Conservation (phyloP, 805 yeast species). For the Cyberlindnera euphorbiiphila region DNA sequence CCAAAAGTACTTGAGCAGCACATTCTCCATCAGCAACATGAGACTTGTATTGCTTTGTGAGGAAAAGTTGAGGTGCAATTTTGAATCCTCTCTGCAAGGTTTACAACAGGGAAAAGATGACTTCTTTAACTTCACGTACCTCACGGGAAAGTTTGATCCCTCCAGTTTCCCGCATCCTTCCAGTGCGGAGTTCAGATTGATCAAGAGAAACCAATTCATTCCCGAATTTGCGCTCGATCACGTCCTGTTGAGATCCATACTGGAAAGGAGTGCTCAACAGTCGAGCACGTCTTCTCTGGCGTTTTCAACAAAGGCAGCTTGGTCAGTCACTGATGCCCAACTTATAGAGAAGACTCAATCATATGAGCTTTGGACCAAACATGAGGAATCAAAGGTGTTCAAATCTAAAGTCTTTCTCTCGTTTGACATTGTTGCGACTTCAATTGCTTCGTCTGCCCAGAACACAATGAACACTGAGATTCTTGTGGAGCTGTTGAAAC, state of each 20-base stretch:
- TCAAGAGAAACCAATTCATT: conserved; percentile 33
- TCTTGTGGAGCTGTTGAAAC: conserved; percentile 44
- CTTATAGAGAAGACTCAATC: conserved; percentile 32
- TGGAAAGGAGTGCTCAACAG: conserved; percentile 25
- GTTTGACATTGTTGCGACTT: conserved; percentile 39
- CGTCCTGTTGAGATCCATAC: conserved; percentile 19
- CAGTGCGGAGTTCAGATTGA: conserved; percentile 1
- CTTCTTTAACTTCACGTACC: conserved; percentile 43
- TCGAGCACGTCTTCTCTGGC: conserved; percentile 32
- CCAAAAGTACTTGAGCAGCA: conserved; percentile 28
- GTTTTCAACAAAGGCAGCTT: conserved; percentile 31
- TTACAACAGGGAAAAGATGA: conserved; percentile 29
- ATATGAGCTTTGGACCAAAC: conserved; percentile 51
- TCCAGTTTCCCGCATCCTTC: neutral
- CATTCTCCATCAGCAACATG: conserved; percentile 32
- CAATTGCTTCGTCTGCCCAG: conserved; percentile 32
- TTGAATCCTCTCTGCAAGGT: neutral
- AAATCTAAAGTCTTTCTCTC: conserved; percentile 38
- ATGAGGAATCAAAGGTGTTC: conserved; percentile 30
- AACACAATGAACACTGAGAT: conserved; percentile 51
- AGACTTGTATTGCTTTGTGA: conserved; percentile 35
- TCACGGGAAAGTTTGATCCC: conserved; percentile 15
- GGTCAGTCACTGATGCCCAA: conserved; percentile 32
- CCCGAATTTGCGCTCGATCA: conserved; percentile 33
- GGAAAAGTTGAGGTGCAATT: conserved; percentile 1